A percentile compares a stretch with the other conserved stretches of the same genome.
These are phyloP conservation scores for Epichloe sp. DNA, from an alignment of 2,329 filamentous ascomycete species.

Conservation along the genomic window DNA sequence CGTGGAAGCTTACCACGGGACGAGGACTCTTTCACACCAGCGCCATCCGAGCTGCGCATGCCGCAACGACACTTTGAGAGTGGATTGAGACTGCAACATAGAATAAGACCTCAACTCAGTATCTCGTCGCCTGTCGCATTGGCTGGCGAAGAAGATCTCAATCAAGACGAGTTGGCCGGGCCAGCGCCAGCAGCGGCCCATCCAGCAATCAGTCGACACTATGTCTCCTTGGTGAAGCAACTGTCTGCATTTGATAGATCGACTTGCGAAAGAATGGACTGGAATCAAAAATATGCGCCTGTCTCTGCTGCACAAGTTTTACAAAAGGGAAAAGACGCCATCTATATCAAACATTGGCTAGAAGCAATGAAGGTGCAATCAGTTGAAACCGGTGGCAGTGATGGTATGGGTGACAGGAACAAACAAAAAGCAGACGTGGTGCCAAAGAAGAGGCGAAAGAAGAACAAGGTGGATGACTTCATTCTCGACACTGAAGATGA, in stretches of 20 bases:
- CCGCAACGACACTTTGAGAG: constrained; percentile 45
- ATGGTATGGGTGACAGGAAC: constrained; percentile 16
- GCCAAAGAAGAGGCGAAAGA: constrained; percentile 51
- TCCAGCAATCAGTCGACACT: constrained; percentile 46
- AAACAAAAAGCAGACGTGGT: constrained; percentile 17
- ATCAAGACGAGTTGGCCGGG: constrained; percentile 23
- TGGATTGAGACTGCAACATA: constrained; percentile 37
- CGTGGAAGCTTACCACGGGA: constrained; percentile 16
- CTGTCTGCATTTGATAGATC: constrained; percentile 73
- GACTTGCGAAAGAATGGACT: constrained; percentile 58
- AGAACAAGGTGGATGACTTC: constrained; percentile 67
- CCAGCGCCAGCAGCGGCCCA: constrained; percentile 26
- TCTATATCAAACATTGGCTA: constrained; percentile 70
- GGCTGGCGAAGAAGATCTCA: constrained; percentile 10
- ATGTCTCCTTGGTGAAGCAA: constrained; percentile 41
- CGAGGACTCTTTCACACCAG: constrained; percentile 28
- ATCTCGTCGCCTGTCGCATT: constrained; percentile 11
- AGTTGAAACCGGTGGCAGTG: constrained; percentile 48
- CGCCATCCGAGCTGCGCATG: constrained; percentile 37
- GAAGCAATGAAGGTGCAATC: constrained; percentile 60
- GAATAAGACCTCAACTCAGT: constrained; percentile 33
- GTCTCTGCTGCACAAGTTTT: constrained; percentile 55
- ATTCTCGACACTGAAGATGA: constrained; percentile 71
- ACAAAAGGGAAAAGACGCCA: constrained; percentile 57
- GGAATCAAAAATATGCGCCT: constrained; percentile 81